Evolutionary conservation across 2,329 filamentous ascomycete genomes (phyloP), one percentile per base, ranked within the genome.

Genomic region (Apiospora hydei): DNA sequence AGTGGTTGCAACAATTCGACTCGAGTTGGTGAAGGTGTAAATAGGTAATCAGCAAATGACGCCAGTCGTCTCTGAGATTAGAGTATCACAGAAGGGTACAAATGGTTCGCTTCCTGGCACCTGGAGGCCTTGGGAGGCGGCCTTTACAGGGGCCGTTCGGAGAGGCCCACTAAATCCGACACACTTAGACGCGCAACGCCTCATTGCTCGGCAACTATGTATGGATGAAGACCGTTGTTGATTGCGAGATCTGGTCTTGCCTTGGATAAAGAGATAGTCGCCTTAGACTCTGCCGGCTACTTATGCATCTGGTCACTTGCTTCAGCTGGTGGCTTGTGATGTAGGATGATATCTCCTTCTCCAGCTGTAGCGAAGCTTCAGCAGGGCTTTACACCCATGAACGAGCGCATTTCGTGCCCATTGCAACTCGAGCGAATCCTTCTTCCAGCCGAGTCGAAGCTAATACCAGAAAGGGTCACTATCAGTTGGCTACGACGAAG

Each of bases 41-140:
- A n/a, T n/a, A n/a, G n/a, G 41, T 64, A 64, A 21, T 41, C 34
- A 64, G n/a, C 34, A 64, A 64, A 64, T 41, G 57, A 41, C 57
- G 34, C 30, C 57, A 64, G 57, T n/a, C 34, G 30, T 43, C 18
- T 8, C n/a, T 14, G 57, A 41, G 34, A 21, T 38, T 64, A 64
- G 34, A 64, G 57, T 64, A 41, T 41, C 57, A 64, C 18, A 41
- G 30, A 8, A 38, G 16, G 7, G 18, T 11, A 18, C 53, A n/a
- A 18, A 53, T 43, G 16, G 51, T 61, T 38, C 34, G 53, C 51
- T 24, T 18, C 57, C 57, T 61, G 53, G 26, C 26, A 30, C 26
- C 26, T 30, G 53, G 30, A 16, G 16, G 26, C 53, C 30, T 18
- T 61, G 30, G 30, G 30, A 16, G 30, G 53, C 13, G 51, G 51